Evolutionary conservation across 306 rosid genomes (phyloP).

Genomic region (Prunus mongolica): DNA sequence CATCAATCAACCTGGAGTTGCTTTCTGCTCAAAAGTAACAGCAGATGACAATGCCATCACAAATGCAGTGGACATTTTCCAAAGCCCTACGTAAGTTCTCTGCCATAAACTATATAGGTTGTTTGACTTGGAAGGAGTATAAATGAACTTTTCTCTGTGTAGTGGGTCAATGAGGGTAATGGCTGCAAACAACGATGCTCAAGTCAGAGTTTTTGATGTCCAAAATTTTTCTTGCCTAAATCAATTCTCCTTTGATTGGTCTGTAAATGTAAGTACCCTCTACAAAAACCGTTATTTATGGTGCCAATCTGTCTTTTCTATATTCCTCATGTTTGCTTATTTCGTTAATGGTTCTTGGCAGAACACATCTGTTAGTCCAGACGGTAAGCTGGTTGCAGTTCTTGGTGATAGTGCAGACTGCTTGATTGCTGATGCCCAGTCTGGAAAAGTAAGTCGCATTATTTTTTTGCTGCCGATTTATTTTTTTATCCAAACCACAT

Average conservation of each 20-base stretch:
- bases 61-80: constrained; percentile 80
- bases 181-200: constrained; percentile 86
- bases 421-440: constrained; percentile 67
- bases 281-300: constrained; percentile 2
- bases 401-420: constrained; percentile 87
- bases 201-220: constrained; percentile 64
- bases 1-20: constrained; percentile 63
- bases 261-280: constrained; percentile 79
- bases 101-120: neutral
- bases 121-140: neutral
- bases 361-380: constrained; percentile 79
- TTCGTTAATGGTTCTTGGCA: constrained; percentile 23
- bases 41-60: constrained; percentile 82
- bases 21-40: constrained; percentile 75
- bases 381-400: constrained; percentile 72
- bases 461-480: neutral
- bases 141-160: constrained; percentile 29
- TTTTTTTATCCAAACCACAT: neutral
- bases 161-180: constrained; percentile 71
- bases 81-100: constrained; percentile 45
- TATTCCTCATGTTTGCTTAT: neutral
- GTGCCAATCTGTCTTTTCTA: neutral
- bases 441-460: constrained; percentile 52
- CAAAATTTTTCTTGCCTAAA: constrained; percentile 58
- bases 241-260: constrained; percentile 76